Conservation (phyloP, 768 basidiomycete genomes). For the Lepiota venenata region DNA sequence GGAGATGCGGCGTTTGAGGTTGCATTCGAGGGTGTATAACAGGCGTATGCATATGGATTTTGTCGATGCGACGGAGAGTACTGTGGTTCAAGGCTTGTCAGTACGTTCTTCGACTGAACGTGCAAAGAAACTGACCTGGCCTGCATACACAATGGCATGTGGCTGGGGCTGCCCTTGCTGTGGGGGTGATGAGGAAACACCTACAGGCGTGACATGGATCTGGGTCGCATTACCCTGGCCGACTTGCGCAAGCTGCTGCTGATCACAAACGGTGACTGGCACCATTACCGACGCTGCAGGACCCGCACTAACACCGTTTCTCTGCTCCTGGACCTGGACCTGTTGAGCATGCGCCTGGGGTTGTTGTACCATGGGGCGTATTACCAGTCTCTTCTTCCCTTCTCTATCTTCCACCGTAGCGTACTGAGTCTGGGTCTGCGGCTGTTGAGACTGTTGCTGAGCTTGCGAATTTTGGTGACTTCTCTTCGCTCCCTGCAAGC, state of each 20-base stretch:
- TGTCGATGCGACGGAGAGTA: slow-evolving; percentile 4
- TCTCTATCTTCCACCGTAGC: slow-evolving; percentile 13
- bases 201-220: slow-evolving; percentile 1
- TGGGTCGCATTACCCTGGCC: not conserved
- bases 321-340: slow-evolving; percentile 12
- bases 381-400: slow-evolving; percentile 14
- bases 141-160: not conserved
- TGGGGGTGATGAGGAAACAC: not conserved
- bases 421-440: slow-evolving; percentile 2
- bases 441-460: slow-evolving; percentile 2
- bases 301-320: slow-evolving; percentile 12
- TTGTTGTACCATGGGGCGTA: slow-evolving; percentile 12
- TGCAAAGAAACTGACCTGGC: not conserved
- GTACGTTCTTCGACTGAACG: not conserved
- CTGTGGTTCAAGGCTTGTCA: not conserved
- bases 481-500: slow-evolving; percentile 24
- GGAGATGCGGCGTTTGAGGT: not conserved
- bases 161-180: slow-evolving; percentile 7
- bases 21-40: not conserved
- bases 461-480: slow-evolving; percentile 7
- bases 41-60: slow-evolving; percentile 8
- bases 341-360: slow-evolving; percentile 23
- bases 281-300: slow-evolving; percentile 17
- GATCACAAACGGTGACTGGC: slow-evolving; percentile 18
- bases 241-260: slow-evolving; percentile 8